phyloP scores from a whole-genome alignment of 2,329 filamentous ascomycete genomes.

The Decorospora gaudefroyi region DNA sequence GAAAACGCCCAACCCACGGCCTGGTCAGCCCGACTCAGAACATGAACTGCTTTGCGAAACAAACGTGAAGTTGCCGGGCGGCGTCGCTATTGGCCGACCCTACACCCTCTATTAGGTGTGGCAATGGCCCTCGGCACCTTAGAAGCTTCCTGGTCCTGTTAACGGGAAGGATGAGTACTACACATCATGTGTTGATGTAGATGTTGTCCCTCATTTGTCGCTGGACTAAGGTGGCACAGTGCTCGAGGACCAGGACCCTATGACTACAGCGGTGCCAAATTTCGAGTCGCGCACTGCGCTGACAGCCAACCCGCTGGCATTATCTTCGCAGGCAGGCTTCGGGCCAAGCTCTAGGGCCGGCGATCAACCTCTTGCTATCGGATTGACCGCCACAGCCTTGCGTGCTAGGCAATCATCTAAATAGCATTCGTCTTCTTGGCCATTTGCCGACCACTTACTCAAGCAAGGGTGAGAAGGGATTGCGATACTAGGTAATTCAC shows the following conservation, averaged over 20 bases:
- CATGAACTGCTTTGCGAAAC: slow-evolving; percentile 67
- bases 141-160: slow-evolving; percentile 39
- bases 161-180: slow-evolving; percentile 48
- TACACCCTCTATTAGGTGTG: slow-evolving; percentile 92
- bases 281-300: slow-evolving; percentile 42
- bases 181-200: slow-evolving; percentile 56
- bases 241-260: slow-evolving; percentile 42
- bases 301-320: slow-evolving; percentile 18
- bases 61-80: slow-evolving; percentile 72
- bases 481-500: no score
- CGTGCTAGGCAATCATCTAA: background rate
- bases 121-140: slow-evolving; percentile 72
- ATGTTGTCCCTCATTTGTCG: slow-evolving; percentile 38
- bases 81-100: slow-evolving; percentile 61
- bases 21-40: slow-evolving; percentile 48
- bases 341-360: background rate
- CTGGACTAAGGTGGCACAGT: slow-evolving; percentile 3
- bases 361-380: background rate
- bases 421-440: background rate
- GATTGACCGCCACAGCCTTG: background rate
- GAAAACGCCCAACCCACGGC: slow-evolving; percentile 58
- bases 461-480: background rate
- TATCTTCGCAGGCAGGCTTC: slow-evolving; percentile 1
- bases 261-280: slow-evolving; percentile 39
- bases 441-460: background rate